These are phyloP conservation scores for Cadophora malorum DNA, from an alignment of 2,329 filamentous ascomycete species.

Conservation along the genomic window DNA sequence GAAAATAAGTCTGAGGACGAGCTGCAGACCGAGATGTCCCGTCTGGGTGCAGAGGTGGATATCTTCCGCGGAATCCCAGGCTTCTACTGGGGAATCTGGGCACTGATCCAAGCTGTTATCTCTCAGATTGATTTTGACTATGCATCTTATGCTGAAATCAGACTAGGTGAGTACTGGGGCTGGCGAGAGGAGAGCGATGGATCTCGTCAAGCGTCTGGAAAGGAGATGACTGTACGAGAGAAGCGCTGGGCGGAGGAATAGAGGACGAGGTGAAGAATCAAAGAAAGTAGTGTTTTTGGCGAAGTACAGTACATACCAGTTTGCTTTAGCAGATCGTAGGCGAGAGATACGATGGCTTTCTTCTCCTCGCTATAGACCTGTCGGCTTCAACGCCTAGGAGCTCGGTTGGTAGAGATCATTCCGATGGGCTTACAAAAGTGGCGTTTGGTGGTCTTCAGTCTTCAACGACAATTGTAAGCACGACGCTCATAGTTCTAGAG, in stretches of 20 bases:
- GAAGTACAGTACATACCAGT: slow-evolving; percentile 23
- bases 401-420: slow-evolving; percentile 9
- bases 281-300: slow-evolving; percentile 5
- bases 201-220: slow-evolving; percentile 57
- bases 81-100: slow-evolving; percentile 94
- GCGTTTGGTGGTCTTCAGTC: slow-evolving; percentile 17
- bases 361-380: slow-evolving; percentile 4
- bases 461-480: slow-evolving; percentile 25
- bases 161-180: slow-evolving; percentile 90
- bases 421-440: not conserved
- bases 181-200: slow-evolving; percentile 81
- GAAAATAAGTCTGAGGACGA: slow-evolving; percentile 50
- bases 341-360: slow-evolving; percentile 2
- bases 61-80: slow-evolving; percentile 87
- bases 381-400: slow-evolving; percentile 31
- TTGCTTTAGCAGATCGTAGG: slow-evolving; percentile 26
- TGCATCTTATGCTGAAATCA: slow-evolving; percentile 83
- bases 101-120: slow-evolving; percentile 91
- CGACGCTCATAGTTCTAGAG: slow-evolving; percentile 1
- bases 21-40: slow-evolving; percentile 67
- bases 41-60: slow-evolving; percentile 82
- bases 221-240: slow-evolving; percentile 76
- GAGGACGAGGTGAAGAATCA: not conserved
- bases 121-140: slow-evolving; percentile 98
- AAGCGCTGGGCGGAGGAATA: slow-evolving; percentile 66